A percentile compares a stretch with the other conserved stretches of the same genome.
phyloP scores from a whole-genome alignment of 177 flowering plant species.

The Vitis hybrid region DNA sequence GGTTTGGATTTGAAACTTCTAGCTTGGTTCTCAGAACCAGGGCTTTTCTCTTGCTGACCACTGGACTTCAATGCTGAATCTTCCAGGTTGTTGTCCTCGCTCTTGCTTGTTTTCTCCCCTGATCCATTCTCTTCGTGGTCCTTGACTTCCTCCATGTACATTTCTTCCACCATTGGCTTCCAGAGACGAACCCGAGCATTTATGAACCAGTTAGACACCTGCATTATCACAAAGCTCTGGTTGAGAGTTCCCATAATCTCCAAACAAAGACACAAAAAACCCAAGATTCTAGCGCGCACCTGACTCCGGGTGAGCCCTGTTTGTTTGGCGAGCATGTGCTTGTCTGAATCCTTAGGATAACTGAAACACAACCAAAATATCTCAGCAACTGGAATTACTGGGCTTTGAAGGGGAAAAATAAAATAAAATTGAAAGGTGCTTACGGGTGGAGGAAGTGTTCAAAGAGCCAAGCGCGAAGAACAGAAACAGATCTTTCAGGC shows the following conservation, averaged over 20 bases:
- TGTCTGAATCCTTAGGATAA: conserved; percentile 87
- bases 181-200: conserved; percentile 95
- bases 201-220: conserved; percentile 99
- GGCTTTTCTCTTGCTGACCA: conserved; percentile 33
- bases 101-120: conserved; percentile 54
- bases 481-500: conserved; percentile 92
- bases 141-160: conserved; percentile 90
- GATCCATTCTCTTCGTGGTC: conserved; percentile 66
- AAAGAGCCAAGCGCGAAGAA: conserved; percentile 99
- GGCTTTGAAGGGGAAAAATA: background rate
- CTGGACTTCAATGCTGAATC: conserved; percentile 44
- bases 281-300: conserved; percentile 31
- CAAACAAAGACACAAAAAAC: background rate
- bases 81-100: conserved; percentile 36
- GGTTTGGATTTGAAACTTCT: conserved; percentile 34
- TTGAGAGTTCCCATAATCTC: background rate
- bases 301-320: conserved; percentile 88
- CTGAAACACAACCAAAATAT: conserved; percentile 29
- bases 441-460: conserved; percentile 99
- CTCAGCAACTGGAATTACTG: background rate
- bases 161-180: conserved; percentile 99
- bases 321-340: conserved; percentile 80
- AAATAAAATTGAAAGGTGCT: conserved; percentile 12
- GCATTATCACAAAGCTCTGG: conserved; percentile 10
- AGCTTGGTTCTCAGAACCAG: conserved; percentile 27